Conservation (phyloP, 345 rosid genomes). For the Aquilaria sinensis region DNA sequence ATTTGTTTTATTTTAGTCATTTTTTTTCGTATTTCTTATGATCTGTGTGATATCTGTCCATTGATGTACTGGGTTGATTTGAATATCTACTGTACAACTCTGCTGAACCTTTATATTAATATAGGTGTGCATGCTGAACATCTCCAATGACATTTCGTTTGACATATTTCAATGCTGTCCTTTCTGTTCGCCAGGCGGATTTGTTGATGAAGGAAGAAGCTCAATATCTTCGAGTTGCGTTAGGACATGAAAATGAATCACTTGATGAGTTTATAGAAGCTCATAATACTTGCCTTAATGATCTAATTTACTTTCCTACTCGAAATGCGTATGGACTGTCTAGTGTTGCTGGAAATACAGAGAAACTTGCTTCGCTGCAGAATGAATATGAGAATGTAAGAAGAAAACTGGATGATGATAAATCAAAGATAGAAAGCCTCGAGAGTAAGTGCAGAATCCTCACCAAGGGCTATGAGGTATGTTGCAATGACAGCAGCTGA, state of each 20-base stretch:
- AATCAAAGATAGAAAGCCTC: conserved; percentile 76
- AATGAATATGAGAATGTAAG: conserved; percentile 68
- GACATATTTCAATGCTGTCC: conserved; percentile 1
- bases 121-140: neutral
- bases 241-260: conserved; percentile 87
- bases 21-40: too few species aligned
- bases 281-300: conserved; percentile 79
- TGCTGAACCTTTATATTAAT: neutral
- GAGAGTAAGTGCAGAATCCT: conserved; percentile 75
- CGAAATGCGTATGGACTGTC: conserved; percentile 82
- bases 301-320: conserved; percentile 95
- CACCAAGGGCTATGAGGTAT: conserved; percentile 97
- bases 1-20: too few species aligned
- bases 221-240: conserved; percentile 60
- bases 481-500: conserved; percentile 4
- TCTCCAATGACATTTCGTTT: neutral
- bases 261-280: conserved; percentile 87
- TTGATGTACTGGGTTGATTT: too few species aligned
- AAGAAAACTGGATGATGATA: conserved; percentile 72
- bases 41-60: too few species aligned
- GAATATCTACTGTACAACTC: too few species aligned
- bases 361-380: conserved; percentile 84
- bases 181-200: conserved; percentile 51
- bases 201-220: conserved; percentile 64
- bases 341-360: conserved; percentile 89